These are phyloP conservation scores for Yamadazyma kitorensis DNA, from an alignment of 805 yeast genomes.

Conservation along the genomic window DNA sequence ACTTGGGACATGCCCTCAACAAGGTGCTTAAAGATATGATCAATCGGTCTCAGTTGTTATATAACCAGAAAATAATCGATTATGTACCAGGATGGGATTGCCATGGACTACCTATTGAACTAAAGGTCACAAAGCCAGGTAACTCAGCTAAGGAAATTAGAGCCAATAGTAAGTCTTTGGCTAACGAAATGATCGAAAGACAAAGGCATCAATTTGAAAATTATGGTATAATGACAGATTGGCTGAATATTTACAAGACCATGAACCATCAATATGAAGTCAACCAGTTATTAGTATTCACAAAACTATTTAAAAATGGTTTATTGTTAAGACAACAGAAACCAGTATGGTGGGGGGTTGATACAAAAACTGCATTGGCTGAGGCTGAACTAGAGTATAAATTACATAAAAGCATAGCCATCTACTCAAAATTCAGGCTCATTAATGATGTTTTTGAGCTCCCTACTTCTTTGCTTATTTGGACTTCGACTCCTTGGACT, in stretches of 20 bases:
- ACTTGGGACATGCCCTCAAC: slow-evolving; percentile 89
- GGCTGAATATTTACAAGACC: slow-evolving; percentile 71
- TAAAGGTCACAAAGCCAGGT: slow-evolving; percentile 56
- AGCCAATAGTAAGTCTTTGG: slow-evolving; percentile 64
- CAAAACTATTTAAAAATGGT: slow-evolving; percentile 58
- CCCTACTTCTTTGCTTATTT: slow-evolving; percentile 46
- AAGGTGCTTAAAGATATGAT: slow-evolving; percentile 86
- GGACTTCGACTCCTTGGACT: slow-evolving; percentile 99
- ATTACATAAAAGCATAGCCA: slow-evolving; percentile 68
- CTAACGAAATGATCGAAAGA: slow-evolving; percentile 56
- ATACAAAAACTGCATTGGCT: slow-evolving; percentile 89
- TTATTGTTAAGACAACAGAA: slow-evolving; percentile 80
- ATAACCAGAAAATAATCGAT: slow-evolving; percentile 56
- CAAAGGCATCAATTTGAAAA: slow-evolving; percentile 65
- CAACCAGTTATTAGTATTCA: slow-evolving; percentile 70
- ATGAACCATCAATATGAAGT: slow-evolving; percentile 68
- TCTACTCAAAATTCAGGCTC: slow-evolving; percentile 63
- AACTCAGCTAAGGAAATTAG: slow-evolving; percentile 51
- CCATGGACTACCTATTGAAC: slow-evolving; percentile 95
- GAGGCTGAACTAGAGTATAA: slow-evolving; percentile 95
- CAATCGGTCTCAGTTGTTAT: slow-evolving; percentile 61
- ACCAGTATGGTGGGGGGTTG: slow-evolving; percentile 98
- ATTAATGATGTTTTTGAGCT: slow-evolving; percentile 5
- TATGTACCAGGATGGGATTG: slow-evolving; percentile 98
- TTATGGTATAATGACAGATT: slow-evolving; percentile 83